Evolutionary conservation across 2,329 filamentous ascomycete genomes (phyloP).

Genomic region (Aspergillus sp.): DNA sequence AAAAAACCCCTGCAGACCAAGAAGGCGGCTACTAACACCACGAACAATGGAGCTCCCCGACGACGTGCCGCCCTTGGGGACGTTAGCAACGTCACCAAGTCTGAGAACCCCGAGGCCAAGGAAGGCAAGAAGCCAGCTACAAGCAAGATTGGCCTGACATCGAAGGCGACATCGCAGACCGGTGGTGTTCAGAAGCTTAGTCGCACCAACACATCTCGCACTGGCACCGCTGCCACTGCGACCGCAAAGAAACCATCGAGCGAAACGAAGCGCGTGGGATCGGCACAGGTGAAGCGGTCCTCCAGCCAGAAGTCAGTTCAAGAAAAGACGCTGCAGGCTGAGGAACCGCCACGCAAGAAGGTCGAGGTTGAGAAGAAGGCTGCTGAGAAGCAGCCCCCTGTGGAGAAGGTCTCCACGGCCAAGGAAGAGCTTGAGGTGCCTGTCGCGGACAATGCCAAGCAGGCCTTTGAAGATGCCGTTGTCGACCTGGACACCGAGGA

Average conservation of each 20-base stretch:
- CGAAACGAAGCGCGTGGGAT: conserved; percentile 67
- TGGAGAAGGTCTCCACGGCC: conserved; percentile 27
- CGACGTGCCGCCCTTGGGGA: conserved; percentile 85
- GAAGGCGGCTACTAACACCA: conserved; percentile 49
- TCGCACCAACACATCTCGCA: conserved; percentile 54
- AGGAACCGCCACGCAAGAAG: conserved; percentile 65
- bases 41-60: conserved; percentile 48
- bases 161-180: conserved; percentile 69
- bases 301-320: conserved; percentile 52
- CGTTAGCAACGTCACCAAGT: conserved; percentile 88
- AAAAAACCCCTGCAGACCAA: conserved; percentile 65
- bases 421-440: conserved; percentile 18
- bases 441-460: conserved; percentile 37
- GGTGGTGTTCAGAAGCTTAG: conserved; percentile 73
- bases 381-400: conserved; percentile 12
- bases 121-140: conserved; percentile 67
- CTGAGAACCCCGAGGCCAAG: conserved; percentile 48
- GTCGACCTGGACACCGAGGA: conserved; percentile 76
- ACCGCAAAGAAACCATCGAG: conserved; percentile 54
- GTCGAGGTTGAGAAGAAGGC: conserved; percentile 48
- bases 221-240: conserved; percentile 53
- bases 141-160: conserved; percentile 62
- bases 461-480: conserved; percentile 28
- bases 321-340: conserved; percentile 49
- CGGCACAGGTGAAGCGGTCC: conserved; percentile 62